Conservation (phyloP, 1,284 basidiomycete genomes). For the Ustilago xerochloae region DNA sequence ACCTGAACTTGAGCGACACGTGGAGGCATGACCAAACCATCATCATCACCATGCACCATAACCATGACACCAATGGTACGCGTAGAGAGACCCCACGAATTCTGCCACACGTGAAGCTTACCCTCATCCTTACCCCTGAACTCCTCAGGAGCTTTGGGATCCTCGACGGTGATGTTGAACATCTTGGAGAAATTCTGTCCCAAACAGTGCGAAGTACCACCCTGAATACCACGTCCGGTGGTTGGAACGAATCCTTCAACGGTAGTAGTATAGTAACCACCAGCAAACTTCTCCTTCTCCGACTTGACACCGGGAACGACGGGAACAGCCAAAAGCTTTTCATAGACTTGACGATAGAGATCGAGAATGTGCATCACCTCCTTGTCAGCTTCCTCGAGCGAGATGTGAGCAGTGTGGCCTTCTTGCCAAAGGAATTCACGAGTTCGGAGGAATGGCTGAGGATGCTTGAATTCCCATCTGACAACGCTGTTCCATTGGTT, state of each 20-base stretch:
- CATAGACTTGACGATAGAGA: constrained; percentile 94
- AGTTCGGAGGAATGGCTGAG: constrained; percentile 96
- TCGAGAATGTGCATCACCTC: constrained; percentile 96
- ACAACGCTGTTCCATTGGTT: constrained; percentile 99
- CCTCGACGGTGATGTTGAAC: constrained; percentile 98
- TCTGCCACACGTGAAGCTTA: constrained; percentile 93
- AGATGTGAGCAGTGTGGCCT: constrained; percentile 94
- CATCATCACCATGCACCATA: constrained; percentile 98
- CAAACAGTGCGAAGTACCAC: constrained; percentile 94
- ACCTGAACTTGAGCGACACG: constrained; percentile 92
- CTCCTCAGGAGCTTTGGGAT: constrained; percentile 70
- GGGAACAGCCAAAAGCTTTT: constrained; percentile 95
- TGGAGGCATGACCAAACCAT: constrained; percentile 94
- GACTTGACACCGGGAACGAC: constrained; percentile 97
- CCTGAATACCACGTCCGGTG: constrained; percentile 96
- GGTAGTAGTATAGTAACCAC: constrained; percentile 96
- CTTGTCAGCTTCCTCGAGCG: constrained; percentile 85
- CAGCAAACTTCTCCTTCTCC: constrained; percentile 99
- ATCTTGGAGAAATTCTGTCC: constrained; percentile 99
- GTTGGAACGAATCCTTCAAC: constrained; percentile 98
- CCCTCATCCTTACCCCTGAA: constrained; percentile 62
- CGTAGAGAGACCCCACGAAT: constrained; percentile 98
- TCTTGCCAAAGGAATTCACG: constrained; percentile 99
- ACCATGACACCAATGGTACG: constrained; percentile 98
- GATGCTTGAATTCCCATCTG: constrained; percentile 99